Percentiles rank a stretch among this genome's conserved stretches.
These are phyloP conservation scores for Tuber borchii DNA, from an alignment of 495 filamentous ascomycete genomes.

Conservation along the genomic window DNA sequence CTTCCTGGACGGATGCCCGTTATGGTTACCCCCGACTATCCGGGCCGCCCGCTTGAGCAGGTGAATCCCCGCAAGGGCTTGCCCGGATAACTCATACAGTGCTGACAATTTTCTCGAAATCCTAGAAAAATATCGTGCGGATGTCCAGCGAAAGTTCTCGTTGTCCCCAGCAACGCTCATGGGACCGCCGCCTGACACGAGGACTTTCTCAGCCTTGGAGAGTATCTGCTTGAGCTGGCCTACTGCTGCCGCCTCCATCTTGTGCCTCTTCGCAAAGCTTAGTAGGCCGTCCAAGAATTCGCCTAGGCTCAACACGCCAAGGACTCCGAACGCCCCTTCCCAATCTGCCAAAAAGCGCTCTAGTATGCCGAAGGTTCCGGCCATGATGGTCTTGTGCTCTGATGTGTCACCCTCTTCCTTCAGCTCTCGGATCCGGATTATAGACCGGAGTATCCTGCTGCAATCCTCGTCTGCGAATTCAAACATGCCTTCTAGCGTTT, in stretches of 20 bases:
- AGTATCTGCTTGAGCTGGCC: neutral
- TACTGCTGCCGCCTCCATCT: neutral
- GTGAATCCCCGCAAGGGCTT: neutral
- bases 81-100: neutral
- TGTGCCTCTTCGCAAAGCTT: neutral
- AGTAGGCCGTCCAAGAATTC: neutral
- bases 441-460: neutral
- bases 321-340: constrained; percentile 1
- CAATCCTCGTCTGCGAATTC: neutral
- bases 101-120: neutral
- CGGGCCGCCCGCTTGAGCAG: neutral
- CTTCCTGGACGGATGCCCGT: neutral
- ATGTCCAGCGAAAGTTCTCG: neutral
- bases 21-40: constrained; percentile 1
- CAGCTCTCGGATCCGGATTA: neutral
- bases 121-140: neutral
- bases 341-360: neutral
- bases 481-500: neutral
- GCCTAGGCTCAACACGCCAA: neutral
- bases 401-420: neutral
- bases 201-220: neutral
- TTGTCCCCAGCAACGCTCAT: neutral
- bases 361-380: constrained; percentile 1
- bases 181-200: neutral
- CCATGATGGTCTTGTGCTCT: neutral